Evolutionary conservation across 352 stramenopile species (phyloP), one percentile per base, ranked within the genome.

Genomic region (Globisporangium barbulae): DNA sequence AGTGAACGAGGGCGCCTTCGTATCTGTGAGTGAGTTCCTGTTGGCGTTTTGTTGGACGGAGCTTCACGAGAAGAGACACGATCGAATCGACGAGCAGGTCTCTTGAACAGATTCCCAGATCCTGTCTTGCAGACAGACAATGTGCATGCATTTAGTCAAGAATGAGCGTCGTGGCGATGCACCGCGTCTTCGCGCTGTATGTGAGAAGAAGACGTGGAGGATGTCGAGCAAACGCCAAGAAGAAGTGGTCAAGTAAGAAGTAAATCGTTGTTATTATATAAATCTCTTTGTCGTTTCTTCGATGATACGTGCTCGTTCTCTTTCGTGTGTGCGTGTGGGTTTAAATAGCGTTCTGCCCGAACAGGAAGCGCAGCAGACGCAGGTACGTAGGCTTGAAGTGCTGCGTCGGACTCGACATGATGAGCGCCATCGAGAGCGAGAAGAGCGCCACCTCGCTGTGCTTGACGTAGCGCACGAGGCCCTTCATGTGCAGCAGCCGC

Each of bases 321-420:
- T 47, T 0, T 28, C 25, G 45, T 31, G 25, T 22, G 21, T 19
- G 28, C 19, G 8, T 31, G 12, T 28, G 30, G 30, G 9, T 22
- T 58, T 85, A 90, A 77, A 90, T 85, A 75, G 80, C 82, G 61
- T 85, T 72, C 52, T 70, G 74, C 30, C 86, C 86, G 72, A 94
- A 94, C 70, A 93, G 72, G 65, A 94, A 94, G 30, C 81, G 78
- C 55, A 92, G 57, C 54, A 93, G 87, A 41, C 74, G 70, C 35
- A 90, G 70, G 62, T 94, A 93, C 31, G 86, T 92, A 19, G 83
- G 81, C 68, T 94, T 94, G 68, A 94, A 90, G 70, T 91, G 78
- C 61, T 78, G 67, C 2, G 83, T 61, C 22, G 83, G 84, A 30
- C 75, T 84, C 31, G 83, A 90, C 83, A 93, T 91, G 69, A 93